Evolutionary conservation across 164 flowering plant genomes (phyloP).

Genomic region (Euptelea pleiosperma): DNA sequence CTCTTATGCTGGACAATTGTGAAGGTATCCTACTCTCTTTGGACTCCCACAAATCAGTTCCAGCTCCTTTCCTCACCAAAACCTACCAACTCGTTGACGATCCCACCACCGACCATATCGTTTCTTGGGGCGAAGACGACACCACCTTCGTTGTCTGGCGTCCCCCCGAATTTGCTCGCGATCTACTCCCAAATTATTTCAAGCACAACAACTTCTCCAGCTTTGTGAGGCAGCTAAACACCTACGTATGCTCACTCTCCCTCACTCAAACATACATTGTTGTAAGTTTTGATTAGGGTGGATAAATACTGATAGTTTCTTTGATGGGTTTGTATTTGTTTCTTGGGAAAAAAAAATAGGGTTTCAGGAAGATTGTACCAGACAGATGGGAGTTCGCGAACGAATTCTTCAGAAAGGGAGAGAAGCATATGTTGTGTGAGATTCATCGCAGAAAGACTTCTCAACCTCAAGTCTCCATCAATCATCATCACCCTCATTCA

Average conservation of each 20-base stretch:
- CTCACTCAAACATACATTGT: neutral
- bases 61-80: slow-evolving; percentile 88
- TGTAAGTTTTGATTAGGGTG: no score
- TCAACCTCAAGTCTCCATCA: slow-evolving; percentile 51
- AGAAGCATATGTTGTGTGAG: slow-evolving; percentile 90
- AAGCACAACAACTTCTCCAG: slow-evolving; percentile 96
- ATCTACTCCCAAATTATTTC: slow-evolving; percentile 92
- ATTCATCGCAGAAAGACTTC: slow-evolving; percentile 83
- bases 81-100: slow-evolving; percentile 93
- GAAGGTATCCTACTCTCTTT: slow-evolving; percentile 68
- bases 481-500: slow-evolving; percentile 42
- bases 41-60: slow-evolving; percentile 82
- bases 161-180: slow-evolving; percentile 91
- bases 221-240: slow-evolving; percentile 91
- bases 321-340: slow-evolving; percentile 5
- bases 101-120: slow-evolving; percentile 80
- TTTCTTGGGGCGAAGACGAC: slow-evolving; percentile 95
- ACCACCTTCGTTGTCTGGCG: slow-evolving; percentile 91
- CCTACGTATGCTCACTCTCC: slow-evolving; percentile 51
- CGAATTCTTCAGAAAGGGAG: slow-evolving; percentile 89
- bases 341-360: slow-evolving; percentile 57
- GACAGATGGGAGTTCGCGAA: slow-evolving; percentile 98
- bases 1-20: slow-evolving; percentile 59
- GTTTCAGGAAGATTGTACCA: slow-evolving; percentile 96
- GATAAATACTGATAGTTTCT: no score